Evolutionary conservation across 2,329 filamentous ascomycete species (phyloP).

Genomic region (Fusarium napiforme): DNA sequence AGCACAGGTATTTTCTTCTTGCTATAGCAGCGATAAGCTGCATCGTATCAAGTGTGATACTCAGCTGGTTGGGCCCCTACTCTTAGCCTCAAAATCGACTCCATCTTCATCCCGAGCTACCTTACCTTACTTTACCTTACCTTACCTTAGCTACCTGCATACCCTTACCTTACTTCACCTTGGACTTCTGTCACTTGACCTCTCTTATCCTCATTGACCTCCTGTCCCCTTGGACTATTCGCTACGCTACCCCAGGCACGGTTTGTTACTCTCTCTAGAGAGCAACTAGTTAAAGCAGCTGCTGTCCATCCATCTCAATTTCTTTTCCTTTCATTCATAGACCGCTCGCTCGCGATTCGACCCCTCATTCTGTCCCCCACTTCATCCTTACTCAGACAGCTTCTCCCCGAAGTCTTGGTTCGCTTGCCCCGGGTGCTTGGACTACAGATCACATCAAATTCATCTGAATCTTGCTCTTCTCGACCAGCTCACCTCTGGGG

Average conservation of each 20-base stretch:
- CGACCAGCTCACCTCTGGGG: not conserved
- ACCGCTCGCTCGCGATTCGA: conserved; percentile 5
- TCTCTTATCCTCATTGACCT: conserved; percentile 17
- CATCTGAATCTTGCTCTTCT: conserved; percentile 16
- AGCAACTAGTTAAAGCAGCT: conserved; percentile 12
- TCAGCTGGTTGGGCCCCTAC: conserved; percentile 4
- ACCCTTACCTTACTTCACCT: conserved; percentile 25
- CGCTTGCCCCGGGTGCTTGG: conserved; percentile 38
- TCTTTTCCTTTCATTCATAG: conserved; percentile 21
- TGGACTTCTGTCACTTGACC: conserved; percentile 19
- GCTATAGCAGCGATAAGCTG: not conserved
- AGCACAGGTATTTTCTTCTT: not conserved
- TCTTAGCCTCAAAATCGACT: not conserved
- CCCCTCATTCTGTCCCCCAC: conserved; percentile 36
- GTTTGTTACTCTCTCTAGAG: conserved; percentile 17
- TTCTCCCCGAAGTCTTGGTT: conserved; percentile 36
- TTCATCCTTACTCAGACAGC: conserved; percentile 24
- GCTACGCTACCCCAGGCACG: not conserved
- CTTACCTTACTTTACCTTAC: conserved; percentile 5
- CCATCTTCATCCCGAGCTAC: conserved; percentile 13
- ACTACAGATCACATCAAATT: conserved; percentile 29
- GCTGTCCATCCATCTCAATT: conserved; percentile 19
- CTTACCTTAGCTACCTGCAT: conserved; percentile 2
- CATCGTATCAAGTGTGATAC: conserved; percentile 6
- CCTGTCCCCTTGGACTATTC: conserved; percentile 2